phyloP scores from a whole-genome alignment of 352 stramenopile genomes.

The Ochromonadaceae sp. region DNA sequence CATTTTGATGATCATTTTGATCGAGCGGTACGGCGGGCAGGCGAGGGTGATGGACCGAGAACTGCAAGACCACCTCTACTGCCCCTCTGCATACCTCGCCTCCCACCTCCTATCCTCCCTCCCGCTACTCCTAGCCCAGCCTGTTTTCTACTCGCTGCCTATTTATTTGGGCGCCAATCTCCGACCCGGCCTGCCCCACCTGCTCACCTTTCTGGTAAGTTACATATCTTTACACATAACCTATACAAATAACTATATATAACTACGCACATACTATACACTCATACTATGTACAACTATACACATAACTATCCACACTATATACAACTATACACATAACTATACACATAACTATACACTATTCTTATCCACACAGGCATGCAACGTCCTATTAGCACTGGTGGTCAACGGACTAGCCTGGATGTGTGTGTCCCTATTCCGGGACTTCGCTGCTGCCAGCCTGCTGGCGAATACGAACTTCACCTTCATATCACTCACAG shows the following conservation, averaged over 20 bases:
- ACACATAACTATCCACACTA: too few relatives aligned
- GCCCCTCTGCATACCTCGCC: not conserved
- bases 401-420: not conserved
- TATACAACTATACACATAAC: too few relatives aligned
- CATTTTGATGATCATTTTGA: slow-evolving; percentile 3
- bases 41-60: slow-evolving; percentile 5
- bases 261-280: too few relatives aligned
- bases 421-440: not conserved
- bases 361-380: too few relatives aligned
- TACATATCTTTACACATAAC: too few relatives aligned
- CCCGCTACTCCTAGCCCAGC: not conserved
- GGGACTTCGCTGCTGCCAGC: not conserved
- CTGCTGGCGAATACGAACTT: slow-evolving; percentile 3
- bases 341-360: too few relatives aligned
- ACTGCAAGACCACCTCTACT: slow-evolving; percentile 7
- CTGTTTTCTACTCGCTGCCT: not conserved
- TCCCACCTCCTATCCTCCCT: not conserved
- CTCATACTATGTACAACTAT: too few relatives aligned
- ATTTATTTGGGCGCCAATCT: slow-evolving; percentile 9
- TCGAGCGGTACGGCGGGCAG: not conserved
- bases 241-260: too few relatives aligned
- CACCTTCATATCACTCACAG: slow-evolving; percentile 11
- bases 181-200: not conserved
- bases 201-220: not conserved
- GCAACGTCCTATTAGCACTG: not conserved